Evolutionary conservation across 306 rosid genomes (phyloP).

Genomic region (Medicago arabica): DNA sequence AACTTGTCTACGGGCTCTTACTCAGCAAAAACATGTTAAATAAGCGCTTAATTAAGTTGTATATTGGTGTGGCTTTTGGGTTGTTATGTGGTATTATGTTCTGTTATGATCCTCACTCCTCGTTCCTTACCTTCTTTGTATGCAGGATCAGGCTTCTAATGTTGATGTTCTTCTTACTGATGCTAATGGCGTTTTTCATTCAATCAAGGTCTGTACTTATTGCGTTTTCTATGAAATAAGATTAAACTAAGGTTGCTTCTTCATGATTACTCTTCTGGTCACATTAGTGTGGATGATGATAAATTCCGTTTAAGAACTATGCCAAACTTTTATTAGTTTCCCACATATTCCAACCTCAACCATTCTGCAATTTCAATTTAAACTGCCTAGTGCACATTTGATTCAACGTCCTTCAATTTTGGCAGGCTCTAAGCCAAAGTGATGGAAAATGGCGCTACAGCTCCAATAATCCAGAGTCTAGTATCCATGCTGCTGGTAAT

Average conservation of each 20-base stretch:
- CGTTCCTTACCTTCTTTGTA: conserved; percentile 25
- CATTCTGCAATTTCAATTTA: conserved; percentile 1
- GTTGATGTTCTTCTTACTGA: conserved; percentile 73
- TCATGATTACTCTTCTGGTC: conserved; percentile 32
- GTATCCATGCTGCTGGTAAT: conserved; percentile 98
- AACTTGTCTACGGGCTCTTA: background rate
- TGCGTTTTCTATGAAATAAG: conserved; percentile 15
- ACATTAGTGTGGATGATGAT: conserved; percentile 20
- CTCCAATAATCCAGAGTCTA: conserved; percentile 86
- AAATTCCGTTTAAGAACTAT: conserved; percentile 37
- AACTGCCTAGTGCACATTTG: conserved; percentile 31
- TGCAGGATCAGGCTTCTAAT: conserved; percentile 74
- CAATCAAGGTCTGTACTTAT: conserved; percentile 72
- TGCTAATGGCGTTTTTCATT: conserved; percentile 72
- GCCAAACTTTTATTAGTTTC: conserved; percentile 7
- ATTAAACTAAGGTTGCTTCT: conserved; percentile 38
- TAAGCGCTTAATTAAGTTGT: background rate
- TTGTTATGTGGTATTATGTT: conserved; percentile 28
- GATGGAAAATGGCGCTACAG: conserved; percentile 99
- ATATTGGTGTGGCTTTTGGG: background rate
- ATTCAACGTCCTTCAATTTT: conserved; percentile 37
- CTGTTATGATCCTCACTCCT: background rate
- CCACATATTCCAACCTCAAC: background rate
- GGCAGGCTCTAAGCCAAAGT: conserved; percentile 97
- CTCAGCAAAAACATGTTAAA: background rate